Evolutionary conservation across 176 grass and related monocot species (phyloP), one percentile per base, ranked within the genome.

Genomic region (Ananas comosus): DNA sequence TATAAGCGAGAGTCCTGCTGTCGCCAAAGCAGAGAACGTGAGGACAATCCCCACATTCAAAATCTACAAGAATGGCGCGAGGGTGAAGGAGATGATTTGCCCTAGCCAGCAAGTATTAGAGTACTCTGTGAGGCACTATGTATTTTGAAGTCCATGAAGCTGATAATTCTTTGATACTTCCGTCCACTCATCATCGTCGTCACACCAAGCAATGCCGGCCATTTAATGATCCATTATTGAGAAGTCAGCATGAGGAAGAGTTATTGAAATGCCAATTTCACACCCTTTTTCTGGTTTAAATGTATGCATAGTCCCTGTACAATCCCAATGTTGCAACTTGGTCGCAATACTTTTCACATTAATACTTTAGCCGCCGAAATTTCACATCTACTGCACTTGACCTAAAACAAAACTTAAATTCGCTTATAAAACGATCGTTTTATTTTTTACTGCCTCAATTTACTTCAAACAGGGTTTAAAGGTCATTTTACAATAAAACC

Each of bases 41-140:
- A 87, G 94, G 71, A 88, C 77, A 11, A 53, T 92, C 51, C 94
- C 94, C 8, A 90, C 94, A 49, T 90, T 97, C 72, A 97, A 97
- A 72, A 88, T 97, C 49, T 97, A 97, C 80, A 97, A 93, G 74
- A 90, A 90, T 3, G 89, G 89, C 11, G 77, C 76, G 12, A 90
- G 80, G 79, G 89, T 99, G 59, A 99, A 93, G 78, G 94, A 99
- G 69, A 88, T 99, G 94, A 82, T 93, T 76, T 88, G 89, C 69
- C 94, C 89, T 29, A 90, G 71, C 27, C 89, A 93, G 53, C 94
- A 93, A 61, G 73, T 88, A 54, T 79, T 99, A 77, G 94, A 99
- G 66, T 86, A 93, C 70, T 99, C 89, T 49, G 77, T 99, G 64
- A 85, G 87, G 78, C 94, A 90, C 78, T 91, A 90, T 25, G 88